phyloP scores from a whole-genome alignment of 2,329 filamentous ascomycete species.

The Talaromyces sp. region DNA sequence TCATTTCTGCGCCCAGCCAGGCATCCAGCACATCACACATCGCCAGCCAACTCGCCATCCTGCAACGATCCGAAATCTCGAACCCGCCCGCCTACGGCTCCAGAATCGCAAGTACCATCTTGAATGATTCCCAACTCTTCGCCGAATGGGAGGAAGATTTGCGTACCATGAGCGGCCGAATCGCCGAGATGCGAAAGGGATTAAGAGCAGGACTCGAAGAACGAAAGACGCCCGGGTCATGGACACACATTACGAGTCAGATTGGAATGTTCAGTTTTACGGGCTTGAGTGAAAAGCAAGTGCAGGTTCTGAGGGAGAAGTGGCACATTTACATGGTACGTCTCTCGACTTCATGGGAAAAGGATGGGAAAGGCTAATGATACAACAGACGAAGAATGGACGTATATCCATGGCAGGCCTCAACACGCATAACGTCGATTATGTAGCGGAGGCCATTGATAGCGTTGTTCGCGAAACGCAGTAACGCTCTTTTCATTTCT shows the following conservation, averaged over 20 bases:
- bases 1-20: constrained; percentile 69
- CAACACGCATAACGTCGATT: constrained; percentile 87
- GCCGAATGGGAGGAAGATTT: constrained; percentile 90
- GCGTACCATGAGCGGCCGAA: constrained; percentile 88
- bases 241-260: constrained; percentile 97
- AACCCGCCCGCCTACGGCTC: constrained; percentile 95
- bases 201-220: constrained; percentile 77
- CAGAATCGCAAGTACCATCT: constrained; percentile 74
- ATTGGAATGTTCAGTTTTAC: constrained; percentile 98
- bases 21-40: constrained; percentile 63
- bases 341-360: not conserved
- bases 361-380: not conserved
- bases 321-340: constrained; percentile 51
- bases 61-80: constrained; percentile 95
- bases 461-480: constrained; percentile 61
- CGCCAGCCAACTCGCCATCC: constrained; percentile 81
- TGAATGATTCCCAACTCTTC: constrained; percentile 80
- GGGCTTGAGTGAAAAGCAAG: constrained; percentile 49
- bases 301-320: constrained; percentile 45
- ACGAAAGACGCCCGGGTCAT: constrained; percentile 74
- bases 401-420: constrained; percentile 98
- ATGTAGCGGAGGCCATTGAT: constrained; percentile 85
- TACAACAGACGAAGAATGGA: constrained; percentile 76
- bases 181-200: constrained; percentile 82
- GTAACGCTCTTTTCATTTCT: constrained; percentile 3